phyloP scores from a whole-genome alignment of 2,329 filamentous ascomycete genomes.

The Venturia carpophila region DNA sequence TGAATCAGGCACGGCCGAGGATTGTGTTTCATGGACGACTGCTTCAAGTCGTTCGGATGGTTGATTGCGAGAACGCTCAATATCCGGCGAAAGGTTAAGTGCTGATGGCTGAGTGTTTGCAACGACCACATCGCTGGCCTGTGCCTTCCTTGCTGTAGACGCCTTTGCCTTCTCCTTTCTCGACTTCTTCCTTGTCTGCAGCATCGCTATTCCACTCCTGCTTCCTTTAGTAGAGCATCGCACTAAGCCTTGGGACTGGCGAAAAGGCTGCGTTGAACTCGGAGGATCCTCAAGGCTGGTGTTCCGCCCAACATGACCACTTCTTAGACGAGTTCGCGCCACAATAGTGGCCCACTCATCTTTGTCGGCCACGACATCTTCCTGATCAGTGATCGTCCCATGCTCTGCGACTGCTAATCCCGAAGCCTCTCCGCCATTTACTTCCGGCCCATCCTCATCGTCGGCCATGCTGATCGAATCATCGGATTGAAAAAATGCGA shows the following conservation, averaged over 20 bases:
- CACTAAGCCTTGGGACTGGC: not conserved
- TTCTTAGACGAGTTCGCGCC: not conserved
- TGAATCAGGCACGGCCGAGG: not conserved
- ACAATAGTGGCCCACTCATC: not conserved
- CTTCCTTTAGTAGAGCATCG: not conserved
- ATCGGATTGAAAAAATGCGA: constrained; percentile 3
- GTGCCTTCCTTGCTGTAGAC: not conserved
- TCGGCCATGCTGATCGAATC: constrained; percentile 7
- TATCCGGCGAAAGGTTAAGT: not conserved
- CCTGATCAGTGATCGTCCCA: not conserved
- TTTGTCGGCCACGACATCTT: not conserved
- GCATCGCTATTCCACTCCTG: not conserved
- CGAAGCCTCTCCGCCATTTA: not conserved
- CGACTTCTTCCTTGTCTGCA: not conserved
- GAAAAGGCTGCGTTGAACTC: not conserved
- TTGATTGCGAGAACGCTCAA: not conserved
- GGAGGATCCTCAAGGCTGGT: not conserved
- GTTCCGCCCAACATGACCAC: not conserved
- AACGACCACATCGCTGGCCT: not conserved
- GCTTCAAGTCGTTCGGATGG: not conserved
- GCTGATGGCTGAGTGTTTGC: not conserved
- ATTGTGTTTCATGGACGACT: not conserved
- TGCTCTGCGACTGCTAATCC: not conserved
- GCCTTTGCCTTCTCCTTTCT: not conserved
- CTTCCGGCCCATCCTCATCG: constrained; percentile 8